Conservation (phyloP, 441 rosid genomes). For the Adansonia madagascariensis region DNA sequence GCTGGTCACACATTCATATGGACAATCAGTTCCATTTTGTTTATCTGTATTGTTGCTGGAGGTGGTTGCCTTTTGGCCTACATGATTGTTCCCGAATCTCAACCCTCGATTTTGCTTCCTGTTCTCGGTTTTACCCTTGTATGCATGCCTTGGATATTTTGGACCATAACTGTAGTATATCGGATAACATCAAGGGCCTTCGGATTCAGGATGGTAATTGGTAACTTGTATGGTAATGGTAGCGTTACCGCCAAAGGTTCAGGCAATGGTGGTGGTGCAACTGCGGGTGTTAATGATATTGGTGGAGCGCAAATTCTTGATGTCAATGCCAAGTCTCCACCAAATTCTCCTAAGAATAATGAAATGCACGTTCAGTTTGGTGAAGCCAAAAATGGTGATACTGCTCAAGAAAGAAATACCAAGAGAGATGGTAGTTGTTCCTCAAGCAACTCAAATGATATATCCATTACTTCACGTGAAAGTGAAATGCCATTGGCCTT, state of each 20-base stretch:
- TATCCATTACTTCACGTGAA: constrained; percentile 38
- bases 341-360: not conserved
- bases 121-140: constrained; percentile 61
- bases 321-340: not conserved
- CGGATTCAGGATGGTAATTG: constrained; percentile 64
- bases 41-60: constrained; percentile 43
- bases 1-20: constrained; percentile 53
- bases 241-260: not conserved
- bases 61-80: constrained; percentile 53
- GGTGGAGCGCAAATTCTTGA: not conserved
- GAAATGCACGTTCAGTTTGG: constrained; percentile 6
- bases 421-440: constrained; percentile 12
- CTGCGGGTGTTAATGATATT: not conserved
- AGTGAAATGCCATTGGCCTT: constrained; percentile 51
- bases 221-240: constrained; percentile 39
- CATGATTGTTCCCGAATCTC: constrained; percentile 48
- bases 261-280: not conserved
- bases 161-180: constrained; percentile 61
- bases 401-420: not conserved
- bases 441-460: constrained; percentile 26
- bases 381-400: not conserved
- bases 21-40: constrained; percentile 47
- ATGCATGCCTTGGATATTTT: constrained; percentile 83
- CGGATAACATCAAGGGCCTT: constrained; percentile 58
- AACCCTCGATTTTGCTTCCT: constrained; percentile 49